phyloP scores from a whole-genome alignment of 108 stramenopile species.

The Epipyxis sp. region DNA sequence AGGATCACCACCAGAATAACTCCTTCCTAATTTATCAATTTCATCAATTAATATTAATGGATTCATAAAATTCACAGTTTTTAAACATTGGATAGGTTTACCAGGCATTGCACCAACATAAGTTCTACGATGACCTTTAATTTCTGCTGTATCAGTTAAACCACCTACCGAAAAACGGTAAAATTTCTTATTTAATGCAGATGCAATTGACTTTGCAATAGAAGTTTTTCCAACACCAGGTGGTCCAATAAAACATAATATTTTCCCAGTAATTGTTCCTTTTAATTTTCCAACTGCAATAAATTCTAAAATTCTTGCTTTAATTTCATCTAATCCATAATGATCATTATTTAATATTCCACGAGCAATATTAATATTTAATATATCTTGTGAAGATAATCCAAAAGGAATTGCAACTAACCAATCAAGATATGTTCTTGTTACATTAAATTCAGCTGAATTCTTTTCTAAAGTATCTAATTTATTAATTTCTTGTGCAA shows the following conservation, averaged over 20 bases:
- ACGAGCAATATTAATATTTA: slow-evolving; percentile 72
- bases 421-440: slow-evolving; percentile 93
- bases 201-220: slow-evolving; percentile 86
- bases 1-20: slow-evolving; percentile 78
- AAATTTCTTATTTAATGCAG: slow-evolving; percentile 83
- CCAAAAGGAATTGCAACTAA: slow-evolving; percentile 90
- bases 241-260: slow-evolving; percentile 86
- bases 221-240: slow-evolving; percentile 83
- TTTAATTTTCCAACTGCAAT: slow-evolving; percentile 94
- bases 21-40: slow-evolving; percentile 89
- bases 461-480: slow-evolving; percentile 84
- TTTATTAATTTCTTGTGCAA: slow-evolving; percentile 86
- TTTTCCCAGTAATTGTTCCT: slow-evolving; percentile 84
- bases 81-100: slow-evolving; percentile 91
- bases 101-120: slow-evolving; percentile 95
- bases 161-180: slow-evolving; percentile 95
- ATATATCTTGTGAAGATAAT: slow-evolving; percentile 70
- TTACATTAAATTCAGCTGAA: slow-evolving; percentile 91
- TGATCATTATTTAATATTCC: slow-evolving; percentile 80
- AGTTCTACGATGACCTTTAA: slow-evolving; percentile 96
- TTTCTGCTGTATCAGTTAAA: slow-evolving; percentile 82
- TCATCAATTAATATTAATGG: slow-evolving; percentile 95
- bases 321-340: slow-evolving; percentile 90
- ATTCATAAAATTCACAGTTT: slow-evolving; percentile 73
- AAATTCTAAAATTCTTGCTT: slow-evolving; percentile 91